A percentile compares a stretch with the other conserved stretches of the same genome.
Evolutionary conservation across 2,329 filamentous ascomycete genomes (phyloP).

Genomic region (Leptographium lundbergii): DNA sequence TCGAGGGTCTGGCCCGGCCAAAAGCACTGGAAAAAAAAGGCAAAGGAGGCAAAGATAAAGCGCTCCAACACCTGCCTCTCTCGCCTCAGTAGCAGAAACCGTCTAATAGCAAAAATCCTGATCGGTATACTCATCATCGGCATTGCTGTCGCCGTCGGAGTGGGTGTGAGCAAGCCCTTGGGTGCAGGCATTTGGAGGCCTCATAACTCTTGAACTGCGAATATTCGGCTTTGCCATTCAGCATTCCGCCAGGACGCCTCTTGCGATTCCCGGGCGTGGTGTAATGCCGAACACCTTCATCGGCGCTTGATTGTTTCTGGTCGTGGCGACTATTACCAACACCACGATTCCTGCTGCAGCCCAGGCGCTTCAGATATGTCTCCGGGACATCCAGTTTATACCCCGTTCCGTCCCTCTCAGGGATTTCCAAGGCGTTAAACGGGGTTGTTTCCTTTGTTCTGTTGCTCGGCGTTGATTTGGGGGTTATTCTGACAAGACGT

Average conservation of each 20-base stretch:
- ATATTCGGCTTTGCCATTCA: not conserved
- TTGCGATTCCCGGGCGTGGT: not conserved
- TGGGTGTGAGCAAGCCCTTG: conserved; percentile 49
- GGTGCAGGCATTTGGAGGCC: conserved; percentile 45
- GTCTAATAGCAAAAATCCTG: conserved; percentile 40
- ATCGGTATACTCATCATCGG: conserved; percentile 40
- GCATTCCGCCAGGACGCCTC: not conserved
- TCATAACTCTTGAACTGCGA: not conserved
- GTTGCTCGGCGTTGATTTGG: not conserved
- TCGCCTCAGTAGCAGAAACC: conserved; percentile 38
- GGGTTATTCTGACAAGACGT: not conserved
- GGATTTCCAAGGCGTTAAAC: not conserved
- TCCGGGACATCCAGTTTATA: not conserved
- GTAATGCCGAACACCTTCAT: not conserved
- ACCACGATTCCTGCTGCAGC: not conserved
- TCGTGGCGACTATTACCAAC: not conserved
- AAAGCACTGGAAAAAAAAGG: conserved; percentile 47
- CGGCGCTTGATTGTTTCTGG: not conserved
- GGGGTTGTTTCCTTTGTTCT: not conserved
- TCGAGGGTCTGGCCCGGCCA: conserved; percentile 48
- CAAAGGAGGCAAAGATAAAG: conserved; percentile 41
- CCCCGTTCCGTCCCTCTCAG: not conserved
- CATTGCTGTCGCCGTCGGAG: conserved; percentile 40
- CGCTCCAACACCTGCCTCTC: conserved; percentile 41
- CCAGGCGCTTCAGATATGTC: not conserved